These are phyloP conservation scores for Solanum chilense DNA, from an alignment of 257 asterid genomes.

Conservation along the genomic window DNA sequence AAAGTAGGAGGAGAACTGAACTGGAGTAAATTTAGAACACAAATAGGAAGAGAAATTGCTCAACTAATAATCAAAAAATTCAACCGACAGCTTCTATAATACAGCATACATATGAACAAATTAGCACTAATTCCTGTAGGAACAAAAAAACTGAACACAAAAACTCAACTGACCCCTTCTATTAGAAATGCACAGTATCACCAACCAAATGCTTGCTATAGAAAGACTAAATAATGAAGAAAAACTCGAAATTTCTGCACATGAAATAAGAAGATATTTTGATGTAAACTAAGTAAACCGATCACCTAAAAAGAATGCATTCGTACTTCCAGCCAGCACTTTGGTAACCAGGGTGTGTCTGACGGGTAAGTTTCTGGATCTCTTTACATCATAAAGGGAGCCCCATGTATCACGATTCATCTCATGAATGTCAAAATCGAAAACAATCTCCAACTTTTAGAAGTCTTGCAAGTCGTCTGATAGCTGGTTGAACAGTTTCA, in stretches of 20 bases:
- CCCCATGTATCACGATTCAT: neutral
- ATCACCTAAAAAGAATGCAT: neutral
- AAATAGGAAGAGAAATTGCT: neutral
- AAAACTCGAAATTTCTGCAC: neutral
- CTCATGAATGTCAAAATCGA: constrained; percentile 7
- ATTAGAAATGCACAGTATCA: neutral
- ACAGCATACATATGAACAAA: constrained; percentile 31
- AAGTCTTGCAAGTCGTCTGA: constrained; percentile 49
- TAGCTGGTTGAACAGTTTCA: constrained; percentile 48
- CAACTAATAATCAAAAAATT: neutral
- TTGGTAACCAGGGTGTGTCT: neutral
- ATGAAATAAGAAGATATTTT: neutral
- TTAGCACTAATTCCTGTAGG: neutral
- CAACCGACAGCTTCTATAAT: constrained; percentile 18
- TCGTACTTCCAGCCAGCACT: neutral
- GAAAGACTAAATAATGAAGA: neutral
- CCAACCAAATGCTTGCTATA: neutral
- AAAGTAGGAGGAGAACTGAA: neutral
- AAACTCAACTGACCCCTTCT: neutral
- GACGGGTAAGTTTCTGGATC: neutral
- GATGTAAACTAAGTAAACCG: neutral
- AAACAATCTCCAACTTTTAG: constrained; percentile 60
- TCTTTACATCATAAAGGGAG: neutral
- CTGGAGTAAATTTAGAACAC: neutral
- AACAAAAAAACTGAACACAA: neutral